Evolutionary conservation across 2,329 filamentous ascomycete species (phyloP), one percentile per base, ranked within the genome.

Genomic region (Fusarium sp.): DNA sequence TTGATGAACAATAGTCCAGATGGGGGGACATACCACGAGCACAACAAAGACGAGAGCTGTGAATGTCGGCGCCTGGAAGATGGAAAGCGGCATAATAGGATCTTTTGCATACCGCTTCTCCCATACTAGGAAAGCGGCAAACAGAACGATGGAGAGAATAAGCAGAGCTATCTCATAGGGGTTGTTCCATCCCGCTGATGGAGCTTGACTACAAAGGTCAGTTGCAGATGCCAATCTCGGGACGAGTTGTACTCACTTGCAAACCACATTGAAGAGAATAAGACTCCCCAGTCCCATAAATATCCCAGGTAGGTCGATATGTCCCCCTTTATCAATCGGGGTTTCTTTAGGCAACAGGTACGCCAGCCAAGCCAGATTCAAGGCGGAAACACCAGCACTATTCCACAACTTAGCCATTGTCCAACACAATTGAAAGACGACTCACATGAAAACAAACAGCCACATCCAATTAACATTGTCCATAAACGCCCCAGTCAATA

Each of bases 251-350:
- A 55, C 46, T 75, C 66, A 84, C 83, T 84, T 85, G 80, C 83
- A 85, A 3, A 79, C 79, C n/a, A 86, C 77, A 53, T 83, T 85
- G 57, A 85, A 85, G 0, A 84, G 66, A 78, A 82, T 5, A 83
- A 72, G 9, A 70, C 72, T 3, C 77, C 77, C 1, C 81, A 84
- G 13, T 80, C 54, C 63, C 75, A 80, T 54, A 0, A 64, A 0
- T 0, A 42, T 42, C 1, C 60, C 60, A 15, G 60, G 60, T 2
- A 58, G 5, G n/a, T 77, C 75, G 3, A 76, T 66, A 5, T 67
- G 70, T 0, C 75, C 75, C 5, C 53, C 49, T 18, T 66, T 61
- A 4, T 76, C 73, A 3, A 76, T 66, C 0, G 72, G 75, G 1
- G 41, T 54, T 20, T 75, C 73, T 4, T 64, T 64, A 0, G 60